phyloP scores from a whole-genome alignment of 2,329 filamentous ascomycete species.

The Pestalotiopsis sp. region DNA sequence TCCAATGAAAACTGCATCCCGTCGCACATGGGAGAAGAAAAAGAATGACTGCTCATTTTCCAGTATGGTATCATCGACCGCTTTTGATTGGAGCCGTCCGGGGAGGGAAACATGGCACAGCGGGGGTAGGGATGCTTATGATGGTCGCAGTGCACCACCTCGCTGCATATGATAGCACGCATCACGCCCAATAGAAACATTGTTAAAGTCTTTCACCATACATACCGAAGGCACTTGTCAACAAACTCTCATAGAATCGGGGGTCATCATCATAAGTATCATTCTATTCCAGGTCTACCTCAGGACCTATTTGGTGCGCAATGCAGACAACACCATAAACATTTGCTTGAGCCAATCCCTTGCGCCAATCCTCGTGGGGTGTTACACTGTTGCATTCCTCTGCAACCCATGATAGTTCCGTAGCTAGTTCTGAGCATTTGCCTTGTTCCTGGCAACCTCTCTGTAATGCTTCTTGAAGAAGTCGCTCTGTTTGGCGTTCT shows the following conservation, averaged over 20 bases:
- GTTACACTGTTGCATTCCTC: not conserved
- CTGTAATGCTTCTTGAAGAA: constrained; percentile 69
- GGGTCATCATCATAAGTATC: not conserved
- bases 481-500: constrained; percentile 57
- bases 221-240: not conserved
- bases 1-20: not conserved
- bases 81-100: not conserved
- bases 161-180: not conserved
- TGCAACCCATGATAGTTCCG: not conserved
- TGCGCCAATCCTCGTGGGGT: not conserved
- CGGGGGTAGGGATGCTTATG: not conserved
- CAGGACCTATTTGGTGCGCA: not conserved
- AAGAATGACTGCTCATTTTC: not conserved
- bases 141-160: not conserved
- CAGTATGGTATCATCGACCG: not conserved
- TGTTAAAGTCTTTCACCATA: not conserved
- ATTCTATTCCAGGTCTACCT: not conserved
- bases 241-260: no score
- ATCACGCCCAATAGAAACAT: not conserved
- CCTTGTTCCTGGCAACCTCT: constrained; percentile 56
- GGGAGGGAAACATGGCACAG: not conserved
- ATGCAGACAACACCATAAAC: not conserved
- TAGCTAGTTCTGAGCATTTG: constrained; percentile 15
- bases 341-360: not conserved
- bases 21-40: not conserved